Percentiles rank a stretch among this genome's conserved stretches.
Conservation (phyloP, 2,329 filamentous ascomycete genomes). For the Xylaria multiplex region DNA sequence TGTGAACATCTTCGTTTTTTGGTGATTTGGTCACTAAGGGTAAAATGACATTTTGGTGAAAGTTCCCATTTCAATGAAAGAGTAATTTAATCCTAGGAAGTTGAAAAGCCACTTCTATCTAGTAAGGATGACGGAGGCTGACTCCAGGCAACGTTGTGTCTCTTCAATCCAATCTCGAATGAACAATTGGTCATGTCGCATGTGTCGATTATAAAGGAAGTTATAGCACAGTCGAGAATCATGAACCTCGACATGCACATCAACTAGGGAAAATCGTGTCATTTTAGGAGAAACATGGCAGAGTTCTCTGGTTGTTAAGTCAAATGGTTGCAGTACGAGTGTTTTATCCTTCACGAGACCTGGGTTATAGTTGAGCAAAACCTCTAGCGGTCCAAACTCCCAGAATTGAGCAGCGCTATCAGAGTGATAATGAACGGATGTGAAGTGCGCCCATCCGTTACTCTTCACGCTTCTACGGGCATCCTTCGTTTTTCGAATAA, state of each 20-base stretch:
- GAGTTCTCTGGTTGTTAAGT: background rate
- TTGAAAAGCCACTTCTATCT: slow-evolving; percentile 10
- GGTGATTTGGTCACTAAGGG: background rate
- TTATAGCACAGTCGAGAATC: slow-evolving; percentile 6
- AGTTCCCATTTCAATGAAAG: slow-evolving; percentile 13
- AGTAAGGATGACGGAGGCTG: slow-evolving; percentile 4
- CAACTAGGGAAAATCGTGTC: slow-evolving; percentile 22
- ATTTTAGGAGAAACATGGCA: slow-evolving; percentile 9
- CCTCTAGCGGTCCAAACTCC: slow-evolving; percentile 10
- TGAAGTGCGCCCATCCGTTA: slow-evolving; percentile 21
- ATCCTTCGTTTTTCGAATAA: slow-evolving; percentile 26
- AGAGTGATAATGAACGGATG: background rate
- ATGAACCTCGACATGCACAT: slow-evolving; percentile 22
- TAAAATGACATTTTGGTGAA: slow-evolving; percentile 1
- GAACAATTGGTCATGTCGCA: slow-evolving; percentile 9
- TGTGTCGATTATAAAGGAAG: slow-evolving; percentile 26
- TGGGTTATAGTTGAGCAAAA: slow-evolving; percentile 28
- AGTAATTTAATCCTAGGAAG: slow-evolving; percentile 22
- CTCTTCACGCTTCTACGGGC: background rate
- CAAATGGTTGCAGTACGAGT: slow-evolving; percentile 4
- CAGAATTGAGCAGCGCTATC: background rate
- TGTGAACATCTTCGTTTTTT: slow-evolving; percentile 27
- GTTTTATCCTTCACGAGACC: background rate
- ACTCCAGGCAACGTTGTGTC: slow-evolving; percentile 6
- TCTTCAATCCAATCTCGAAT: slow-evolving; percentile 29